These are phyloP conservation scores for Kwoniella shivajii DNA, from an alignment of 1,284 basidiomycete species.

Conservation along the genomic window DNA sequence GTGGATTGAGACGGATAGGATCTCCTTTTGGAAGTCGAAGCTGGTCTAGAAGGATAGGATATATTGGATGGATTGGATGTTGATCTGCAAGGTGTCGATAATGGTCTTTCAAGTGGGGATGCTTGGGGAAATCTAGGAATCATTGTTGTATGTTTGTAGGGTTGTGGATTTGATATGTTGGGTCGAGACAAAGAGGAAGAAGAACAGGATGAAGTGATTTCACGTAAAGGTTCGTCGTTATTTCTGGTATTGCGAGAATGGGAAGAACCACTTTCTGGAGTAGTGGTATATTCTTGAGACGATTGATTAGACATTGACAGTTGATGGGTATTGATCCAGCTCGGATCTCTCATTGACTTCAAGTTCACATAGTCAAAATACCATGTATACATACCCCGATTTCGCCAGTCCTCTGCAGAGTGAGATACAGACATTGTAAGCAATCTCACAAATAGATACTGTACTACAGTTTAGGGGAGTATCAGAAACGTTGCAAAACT, in stretches of 20 bases:
- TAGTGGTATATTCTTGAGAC: neutral
- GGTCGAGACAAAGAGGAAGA: neutral
- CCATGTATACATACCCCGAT: neutral
- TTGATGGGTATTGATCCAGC: neutral
- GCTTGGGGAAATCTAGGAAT: no score
- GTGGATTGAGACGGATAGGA: no score
- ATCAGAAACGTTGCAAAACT: neutral
- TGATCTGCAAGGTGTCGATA: no score
- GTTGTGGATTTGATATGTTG: neutral
- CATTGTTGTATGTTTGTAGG: no score
- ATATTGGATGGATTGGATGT: neutral
- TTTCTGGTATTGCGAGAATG: neutral
- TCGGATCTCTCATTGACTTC: neutral
- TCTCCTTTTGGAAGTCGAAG: neutral
- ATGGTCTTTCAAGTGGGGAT: no score
- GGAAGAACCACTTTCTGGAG: neutral
- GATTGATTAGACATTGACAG: neutral
- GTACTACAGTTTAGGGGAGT: neutral
- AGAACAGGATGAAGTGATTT: neutral
- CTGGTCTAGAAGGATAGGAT: neutral
- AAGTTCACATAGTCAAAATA: neutral
- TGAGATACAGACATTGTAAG: neutral
- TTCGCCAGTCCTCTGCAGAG: neutral
- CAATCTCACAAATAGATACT: neutral
- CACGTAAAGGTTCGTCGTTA: neutral